phyloP scores from a whole-genome alignment of 2,329 filamentous ascomycete genomes.

The Fusarium buxicola region DNA sequence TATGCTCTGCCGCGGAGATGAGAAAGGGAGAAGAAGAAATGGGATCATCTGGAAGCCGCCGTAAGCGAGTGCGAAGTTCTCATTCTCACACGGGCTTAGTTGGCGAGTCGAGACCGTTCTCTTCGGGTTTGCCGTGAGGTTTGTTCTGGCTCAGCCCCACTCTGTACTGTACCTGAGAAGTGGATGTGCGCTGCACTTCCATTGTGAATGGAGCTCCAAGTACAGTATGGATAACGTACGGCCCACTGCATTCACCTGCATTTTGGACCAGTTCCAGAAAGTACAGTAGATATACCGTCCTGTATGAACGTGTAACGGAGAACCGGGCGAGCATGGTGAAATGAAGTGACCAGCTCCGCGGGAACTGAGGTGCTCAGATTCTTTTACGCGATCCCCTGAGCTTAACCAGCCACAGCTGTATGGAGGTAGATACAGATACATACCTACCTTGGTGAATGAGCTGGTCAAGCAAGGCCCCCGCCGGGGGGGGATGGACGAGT shows the following conservation, averaged over 20 bases:
- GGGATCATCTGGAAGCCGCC: constrained; percentile 21
- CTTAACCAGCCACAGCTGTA: background rate
- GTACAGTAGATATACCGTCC: background rate
- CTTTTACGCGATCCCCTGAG: background rate
- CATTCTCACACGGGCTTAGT: constrained; percentile 14
- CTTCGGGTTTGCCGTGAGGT: constrained; percentile 44
- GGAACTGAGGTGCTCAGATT: background rate
- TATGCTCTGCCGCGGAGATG: background rate
- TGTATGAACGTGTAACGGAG: background rate
- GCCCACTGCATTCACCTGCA: background rate
- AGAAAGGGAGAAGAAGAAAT: constrained; percentile 9
- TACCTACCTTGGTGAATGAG: background rate
- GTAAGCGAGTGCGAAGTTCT: constrained; percentile 24
- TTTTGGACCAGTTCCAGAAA: background rate
- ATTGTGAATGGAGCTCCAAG: constrained; percentile 18
- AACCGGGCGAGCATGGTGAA: constrained; percentile 2
- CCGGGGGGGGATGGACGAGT: background rate
- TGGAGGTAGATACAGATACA: background rate
- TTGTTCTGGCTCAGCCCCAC: constrained; percentile 41
- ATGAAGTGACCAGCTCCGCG: constrained; percentile 4
- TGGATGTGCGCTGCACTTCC: constrained; percentile 29
- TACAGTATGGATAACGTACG: background rate
- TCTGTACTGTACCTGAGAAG: constrained; percentile 45
- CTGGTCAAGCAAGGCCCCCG: background rate
- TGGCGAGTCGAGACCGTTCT: constrained; percentile 46